Base-by-base conservation (phyloP, 345 rosid species). In the Syzygium aqueum region DNA sequence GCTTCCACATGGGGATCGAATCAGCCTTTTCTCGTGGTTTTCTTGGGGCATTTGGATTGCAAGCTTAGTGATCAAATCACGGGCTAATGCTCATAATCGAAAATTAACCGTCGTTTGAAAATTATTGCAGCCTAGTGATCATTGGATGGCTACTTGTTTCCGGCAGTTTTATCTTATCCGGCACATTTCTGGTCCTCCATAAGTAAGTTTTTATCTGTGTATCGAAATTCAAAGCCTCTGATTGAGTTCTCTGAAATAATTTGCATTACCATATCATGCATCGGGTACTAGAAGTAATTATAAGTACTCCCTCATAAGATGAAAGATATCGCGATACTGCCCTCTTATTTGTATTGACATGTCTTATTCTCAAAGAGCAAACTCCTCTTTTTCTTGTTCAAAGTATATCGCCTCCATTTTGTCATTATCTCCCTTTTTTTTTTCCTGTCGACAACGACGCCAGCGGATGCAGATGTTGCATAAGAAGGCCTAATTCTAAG, bases 81-180 rank as follows among this genome's bases (percentile, higher is more conserved):
- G 52, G 37, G 22, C 13, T n/a, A 84, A n/a, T 84, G 37, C 25
- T 73, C 21, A 25, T 37, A 10, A 73, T 73, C n/a, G 51, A 80
- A 16, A 22, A 63, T 12, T 49, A 43, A 57, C 50, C 25, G 27
- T 85, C 13, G 19, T 40, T 82, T 5, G 73, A 57, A 84, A 88
- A 83, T 84, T 88, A 30, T 86, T 92, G 93, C 93, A 97, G 99
- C 85, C 93, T 97, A 90, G 97, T 97, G 84, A 85, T 93, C 15
- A 84, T 95, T 40, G 99, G 99, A 91, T 97, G 99, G 99, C 85
- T 95, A 84, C 94, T 97, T 87, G 99, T 97, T 46, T 86, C 99
- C 1, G 99, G 98, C 86, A 95, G 98, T 84, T 97, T 96, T 91
- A 93, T 96, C 53, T 90, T 97, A 85, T 93, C 99, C 11, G 98